phyloP scores from a whole-genome alignment of 1,284 basidiomycete species.

The Trichosporon sp. region DNA sequence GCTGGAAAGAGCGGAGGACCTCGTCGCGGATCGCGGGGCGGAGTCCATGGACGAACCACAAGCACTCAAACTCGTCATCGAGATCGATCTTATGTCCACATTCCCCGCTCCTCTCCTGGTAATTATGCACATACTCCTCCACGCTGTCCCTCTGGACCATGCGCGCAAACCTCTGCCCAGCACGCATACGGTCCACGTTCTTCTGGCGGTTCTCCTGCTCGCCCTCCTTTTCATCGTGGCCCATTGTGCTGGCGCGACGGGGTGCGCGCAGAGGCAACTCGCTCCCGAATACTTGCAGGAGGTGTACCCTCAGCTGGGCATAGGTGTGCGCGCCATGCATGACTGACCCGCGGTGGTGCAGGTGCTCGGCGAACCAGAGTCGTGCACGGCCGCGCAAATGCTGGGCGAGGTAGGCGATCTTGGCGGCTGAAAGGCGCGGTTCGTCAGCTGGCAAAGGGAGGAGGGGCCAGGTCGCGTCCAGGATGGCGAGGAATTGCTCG shows the following conservation, averaged over 20 bases:
- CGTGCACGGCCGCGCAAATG: background rate
- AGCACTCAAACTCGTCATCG: background rate
- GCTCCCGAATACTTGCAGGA: background rate
- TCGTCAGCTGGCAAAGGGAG: background rate
- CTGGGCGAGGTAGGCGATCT: background rate
- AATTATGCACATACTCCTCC: background rate
- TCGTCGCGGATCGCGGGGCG: background rate
- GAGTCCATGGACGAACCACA: background rate
- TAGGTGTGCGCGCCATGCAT: background rate
- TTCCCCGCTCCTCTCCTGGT: background rate
- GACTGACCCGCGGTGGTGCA: background rate
- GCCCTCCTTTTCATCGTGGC: background rate
- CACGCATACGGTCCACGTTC: background rate
- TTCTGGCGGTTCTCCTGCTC: background rate
- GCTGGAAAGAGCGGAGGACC: background rate
- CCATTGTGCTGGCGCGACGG: background rate
- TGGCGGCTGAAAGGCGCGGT: background rate
- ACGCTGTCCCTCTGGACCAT: background rate
- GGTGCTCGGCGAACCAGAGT: background rate
- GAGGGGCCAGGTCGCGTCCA: background rate
- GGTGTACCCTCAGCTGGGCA: background rate
- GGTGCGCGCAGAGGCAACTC: background rate
- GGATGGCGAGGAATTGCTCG: slow-evolving; percentile 5
- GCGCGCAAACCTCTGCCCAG: background rate
- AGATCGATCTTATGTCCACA: background rate